These are phyloP conservation scores for Comarum palustre DNA, from an alignment of 306 rosid species.

Conservation along the genomic window DNA sequence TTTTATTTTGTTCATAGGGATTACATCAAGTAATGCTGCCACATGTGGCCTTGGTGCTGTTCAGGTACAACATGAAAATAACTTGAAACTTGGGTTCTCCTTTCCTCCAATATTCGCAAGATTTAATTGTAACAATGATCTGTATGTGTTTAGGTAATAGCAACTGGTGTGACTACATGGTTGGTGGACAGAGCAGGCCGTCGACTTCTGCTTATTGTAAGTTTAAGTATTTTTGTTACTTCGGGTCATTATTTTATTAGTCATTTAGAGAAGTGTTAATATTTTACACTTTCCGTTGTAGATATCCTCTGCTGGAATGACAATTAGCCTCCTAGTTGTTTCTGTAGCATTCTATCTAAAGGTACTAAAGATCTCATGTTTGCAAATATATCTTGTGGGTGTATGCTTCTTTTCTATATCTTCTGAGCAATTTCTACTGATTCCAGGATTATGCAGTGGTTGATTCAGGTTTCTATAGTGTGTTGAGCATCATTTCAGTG, in stretches of 20 bases:
- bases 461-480: conserved; percentile 45
- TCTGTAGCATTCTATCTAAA: conserved; percentile 64
- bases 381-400: not conserved
- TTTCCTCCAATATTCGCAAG: conserved; percentile 21
- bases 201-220: conserved; percentile 71
- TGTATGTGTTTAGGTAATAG: conserved; percentile 61
- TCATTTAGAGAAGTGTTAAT: conserved; percentile 18
- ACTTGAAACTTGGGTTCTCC: conserved; percentile 11
- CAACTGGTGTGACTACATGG: conserved; percentile 80
- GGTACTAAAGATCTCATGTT: conserved; percentile 42
- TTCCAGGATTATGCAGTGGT: conserved; percentile 44
- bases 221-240: conserved; percentile 29
- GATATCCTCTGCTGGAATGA: conserved; percentile 80
- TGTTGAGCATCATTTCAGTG: conserved; percentile 52
- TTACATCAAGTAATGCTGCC: conserved; percentile 66
- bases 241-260: conserved; percentile 18
- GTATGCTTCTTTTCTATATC: conserved; percentile 6
- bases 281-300: conserved; percentile 35
- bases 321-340: conserved; percentile 68
- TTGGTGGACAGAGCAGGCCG: conserved; percentile 84
- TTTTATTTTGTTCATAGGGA: conserved; percentile 46
- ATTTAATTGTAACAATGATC: conserved; percentile 24
- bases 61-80: conserved; percentile 58
- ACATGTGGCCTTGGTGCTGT: conserved; percentile 84
- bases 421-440: conserved; percentile 15